Evolutionary conservation across 208 protist species (phyloP), one percentile per base, ranked within the genome.

Genomic region (Angomonas deanei): DNA sequence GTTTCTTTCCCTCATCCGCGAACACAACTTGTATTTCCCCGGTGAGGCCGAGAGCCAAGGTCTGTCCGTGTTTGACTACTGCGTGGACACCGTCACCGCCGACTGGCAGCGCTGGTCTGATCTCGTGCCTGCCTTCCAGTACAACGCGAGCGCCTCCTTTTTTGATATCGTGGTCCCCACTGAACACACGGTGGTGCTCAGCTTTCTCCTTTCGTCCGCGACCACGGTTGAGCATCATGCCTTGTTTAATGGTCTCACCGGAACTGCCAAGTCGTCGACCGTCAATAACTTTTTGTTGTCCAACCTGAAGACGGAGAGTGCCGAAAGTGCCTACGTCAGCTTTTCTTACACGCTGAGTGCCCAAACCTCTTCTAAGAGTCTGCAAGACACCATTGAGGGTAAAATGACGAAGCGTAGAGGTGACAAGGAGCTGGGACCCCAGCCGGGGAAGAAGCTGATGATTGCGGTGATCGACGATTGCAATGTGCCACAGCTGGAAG

Each of bases 121-220:
- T 57, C 66, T 96, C 24, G 91, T 98, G 27, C 90, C 92, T 26
- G 59, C 73, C 1, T 99, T 98, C 66, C 72, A 66, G 50, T 99
- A 97, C 76, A 70, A 90, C 52, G 62, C 75, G 0, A 82, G 81
- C 61, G 50, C 78, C 32, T 82, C 94, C 36, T 98, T 95, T 74
- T 97, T 97, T 76, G 86, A 97, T 53, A 80, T 99, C 33, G 79
- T 98, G 53, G 97, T 99, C 13, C 95, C 96, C 31, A 99, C 97
- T 1, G 79, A 84, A 53, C 93, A 98, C 58, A 97, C 95, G 0
- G 85, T 93, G 0, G 68, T 87, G 42, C 66, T 94, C 28, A 78
- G 86, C 66, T 92, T 83, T 57, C 66, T 98, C 0, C 62, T 97
- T 47, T 42, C 64, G 11, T 73, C 77, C 66, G 73, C 92, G 11